Percentiles rank a stretch among this genome's conserved stretches.
Evolutionary conservation across 1,139 yeast genomes (phyloP).

Genomic region (Blastobotrys indianensis): DNA sequence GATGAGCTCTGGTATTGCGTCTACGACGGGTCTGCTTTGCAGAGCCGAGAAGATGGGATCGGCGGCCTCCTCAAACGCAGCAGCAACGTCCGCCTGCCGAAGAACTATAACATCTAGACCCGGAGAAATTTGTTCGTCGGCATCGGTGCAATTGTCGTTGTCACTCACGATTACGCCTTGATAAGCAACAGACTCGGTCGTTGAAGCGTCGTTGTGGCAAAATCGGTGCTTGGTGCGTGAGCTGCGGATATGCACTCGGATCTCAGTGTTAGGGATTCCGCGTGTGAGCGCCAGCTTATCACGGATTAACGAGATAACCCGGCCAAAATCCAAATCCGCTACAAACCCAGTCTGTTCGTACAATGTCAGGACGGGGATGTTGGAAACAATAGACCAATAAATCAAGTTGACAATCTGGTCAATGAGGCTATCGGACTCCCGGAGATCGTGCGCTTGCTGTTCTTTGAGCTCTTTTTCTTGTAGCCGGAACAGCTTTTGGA

Average conservation of each 20-base stretch:
- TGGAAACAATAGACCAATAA: constrained; percentile 16
- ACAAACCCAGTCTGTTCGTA: constrained; percentile 20
- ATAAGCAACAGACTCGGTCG: background rate
- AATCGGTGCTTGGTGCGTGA: background rate
- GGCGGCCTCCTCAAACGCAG: constrained; percentile 6
- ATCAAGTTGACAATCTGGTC: constrained; percentile 22
- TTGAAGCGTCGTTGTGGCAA: background rate
- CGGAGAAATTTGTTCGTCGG: background rate
- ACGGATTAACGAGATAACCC: background rate
- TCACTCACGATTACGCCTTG: too few relatives aligned
- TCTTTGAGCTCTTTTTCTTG: too few relatives aligned
- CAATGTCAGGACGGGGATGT: constrained; percentile 19
- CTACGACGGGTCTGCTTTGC: background rate
- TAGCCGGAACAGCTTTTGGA: too few relatives aligned
- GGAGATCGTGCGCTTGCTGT: constrained; percentile 9
- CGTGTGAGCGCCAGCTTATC: constrained; percentile 1
- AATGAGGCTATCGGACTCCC: constrained; percentile 18
- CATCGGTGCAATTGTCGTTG: too few relatives aligned
- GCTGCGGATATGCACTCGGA: background rate
- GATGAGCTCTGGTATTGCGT: constrained; percentile 8
- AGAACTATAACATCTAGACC: constrained; percentile 13
- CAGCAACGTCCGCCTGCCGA: constrained; percentile 5
- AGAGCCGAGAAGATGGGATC: constrained; percentile 2
- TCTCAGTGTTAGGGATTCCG: background rate
- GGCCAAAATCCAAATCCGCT: constrained; percentile 1